These are phyloP conservation scores for Crucibulum parvulum DNA, from an alignment of 1,284 basidiomycete species.

Conservation along the genomic window DNA sequence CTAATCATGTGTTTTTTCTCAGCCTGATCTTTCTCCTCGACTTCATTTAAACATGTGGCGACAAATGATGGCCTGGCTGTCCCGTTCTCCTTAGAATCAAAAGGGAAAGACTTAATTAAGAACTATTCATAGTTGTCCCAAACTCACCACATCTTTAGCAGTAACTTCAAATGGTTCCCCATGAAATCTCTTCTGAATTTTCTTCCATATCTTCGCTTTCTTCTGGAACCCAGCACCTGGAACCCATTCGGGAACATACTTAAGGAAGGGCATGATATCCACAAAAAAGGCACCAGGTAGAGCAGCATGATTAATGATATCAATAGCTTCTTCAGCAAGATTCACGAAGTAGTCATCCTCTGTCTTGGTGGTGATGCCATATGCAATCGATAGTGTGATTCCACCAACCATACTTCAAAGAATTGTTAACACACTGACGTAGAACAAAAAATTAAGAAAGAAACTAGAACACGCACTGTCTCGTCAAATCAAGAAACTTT, in stretches of 20 bases:
- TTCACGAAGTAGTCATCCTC: not conserved
- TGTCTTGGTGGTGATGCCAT: not conserved
- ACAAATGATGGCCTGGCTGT: conserved; percentile 1
- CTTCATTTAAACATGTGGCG: not conserved
- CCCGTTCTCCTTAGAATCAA: not conserved
- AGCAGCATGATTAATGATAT: not conserved
- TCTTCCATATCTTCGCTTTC: conserved; percentile 40
- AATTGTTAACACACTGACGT: not conserved
- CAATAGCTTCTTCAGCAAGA: not conserved
- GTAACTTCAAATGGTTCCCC: conserved; percentile 41
- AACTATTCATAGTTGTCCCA: too few species aligned
- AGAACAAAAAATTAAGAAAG: not conserved
- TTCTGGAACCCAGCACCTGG: conserved; percentile 53
- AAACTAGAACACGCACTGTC: conserved; percentile 28
- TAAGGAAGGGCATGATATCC: conserved; percentile 32
- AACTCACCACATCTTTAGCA: conserved; percentile 13
- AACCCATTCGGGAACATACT: conserved; percentile 51
- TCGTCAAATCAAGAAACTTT: conserved; percentile 29
- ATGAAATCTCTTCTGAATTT: conserved; percentile 17
- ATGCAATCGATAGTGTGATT: not conserved
- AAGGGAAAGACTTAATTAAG: too few species aligned
- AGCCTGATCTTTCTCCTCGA: not conserved
- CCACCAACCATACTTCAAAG: not conserved
- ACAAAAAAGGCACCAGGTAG: conserved; percentile 30
- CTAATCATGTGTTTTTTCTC: not conserved